Evolutionary conservation across 257 asterid genomes (phyloP), one percentile per base, ranked within the genome.

Genomic region (Nicotiana tomentosiformis): DNA sequence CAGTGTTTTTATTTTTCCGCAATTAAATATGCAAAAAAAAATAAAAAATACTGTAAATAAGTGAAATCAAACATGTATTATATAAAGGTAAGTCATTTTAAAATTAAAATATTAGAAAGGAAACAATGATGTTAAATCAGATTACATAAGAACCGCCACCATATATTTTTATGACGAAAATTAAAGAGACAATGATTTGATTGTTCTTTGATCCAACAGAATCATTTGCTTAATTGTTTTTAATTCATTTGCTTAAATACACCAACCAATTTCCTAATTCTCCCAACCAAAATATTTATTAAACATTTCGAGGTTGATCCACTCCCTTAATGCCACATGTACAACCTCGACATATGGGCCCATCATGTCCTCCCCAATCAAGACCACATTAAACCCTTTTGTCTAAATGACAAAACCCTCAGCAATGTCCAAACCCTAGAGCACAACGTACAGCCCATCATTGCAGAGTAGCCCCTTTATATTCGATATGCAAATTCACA

Each of bases 281-380:
- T 0, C 62, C 62, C 39, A 49, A 74, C 26, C n/a, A 74, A 74
- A 72, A 49, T 14, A 74, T 74, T 49, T 74, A 49, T 74, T 74
- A 72, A 39, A 20, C 0, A 1, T 69, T 70, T 49, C 23, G 20
- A 74, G 79, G 64, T 51, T 74, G 26, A 49, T 51, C 61, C 65
- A 62, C 26, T 49, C 86, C 86, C 85, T 82, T 61, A 84, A 81
- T 3, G 57, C 76, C 88, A 80, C 88, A 26, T 78, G 1, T 51
- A 18, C 57, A 29, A 65, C 37, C 14, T 66, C 49, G 94, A 90
- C 97, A 94, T 62, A 79, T 88, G 91, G 97, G 92, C 55, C 95
- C 97, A 82, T 8, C 10, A n/a, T 89, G 97, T 88, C 94, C 83
- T 81, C 91, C 81, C 43, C 76, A 79, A 49, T 86, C 88, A 65